Evolutionary conservation across 2,329 filamentous ascomycete genomes (phyloP).

Genomic region (Colletotrichum tamarilloi): DNA sequence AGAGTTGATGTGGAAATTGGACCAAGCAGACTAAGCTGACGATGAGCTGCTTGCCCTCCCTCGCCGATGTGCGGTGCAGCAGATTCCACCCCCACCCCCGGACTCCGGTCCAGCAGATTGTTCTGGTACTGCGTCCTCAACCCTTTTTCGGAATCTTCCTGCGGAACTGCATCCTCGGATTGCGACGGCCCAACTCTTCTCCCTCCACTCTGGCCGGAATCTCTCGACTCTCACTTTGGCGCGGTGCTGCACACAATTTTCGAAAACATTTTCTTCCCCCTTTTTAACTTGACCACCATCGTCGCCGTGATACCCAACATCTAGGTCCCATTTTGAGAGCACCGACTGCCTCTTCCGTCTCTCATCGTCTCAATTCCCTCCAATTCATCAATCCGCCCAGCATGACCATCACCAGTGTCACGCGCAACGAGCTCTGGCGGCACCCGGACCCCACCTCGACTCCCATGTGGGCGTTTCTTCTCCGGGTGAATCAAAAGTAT

Average conservation of each 20-base stretch:
- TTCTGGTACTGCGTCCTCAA: constrained; percentile 8
- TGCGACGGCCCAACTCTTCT: constrained; percentile 34
- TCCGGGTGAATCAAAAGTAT: constrained; percentile 76
- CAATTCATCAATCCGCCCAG: constrained; percentile 9
- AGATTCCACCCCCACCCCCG: constrained; percentile 30
- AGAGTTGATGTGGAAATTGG: not conserved
- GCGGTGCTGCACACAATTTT: constrained; percentile 2
- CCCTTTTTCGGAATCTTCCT: constrained; percentile 24
- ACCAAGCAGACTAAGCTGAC: not conserved
- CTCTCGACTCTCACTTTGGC: not conserved
- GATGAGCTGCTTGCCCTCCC: not conserved
- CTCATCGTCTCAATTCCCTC: constrained; percentile 5
- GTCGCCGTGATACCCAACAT: not conserved
- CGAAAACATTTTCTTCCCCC: not conserved
- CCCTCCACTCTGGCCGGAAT: constrained; percentile 25
- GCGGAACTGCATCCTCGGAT: constrained; percentile 33
- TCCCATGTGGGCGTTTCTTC: constrained; percentile 78
- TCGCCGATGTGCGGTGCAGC: not conserved
- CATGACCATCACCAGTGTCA: constrained; percentile 34
- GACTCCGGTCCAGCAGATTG: constrained; percentile 21
- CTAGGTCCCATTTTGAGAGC: constrained; percentile 3
- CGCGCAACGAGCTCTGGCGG: constrained; percentile 72
- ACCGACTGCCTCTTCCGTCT: not conserved
- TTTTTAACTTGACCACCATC: not conserved
- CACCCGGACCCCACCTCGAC: constrained; percentile 75